Base-by-base conservation (phyloP, 225 moss, liverwort and hornwort species). In the Neckera pumila region DNA sequence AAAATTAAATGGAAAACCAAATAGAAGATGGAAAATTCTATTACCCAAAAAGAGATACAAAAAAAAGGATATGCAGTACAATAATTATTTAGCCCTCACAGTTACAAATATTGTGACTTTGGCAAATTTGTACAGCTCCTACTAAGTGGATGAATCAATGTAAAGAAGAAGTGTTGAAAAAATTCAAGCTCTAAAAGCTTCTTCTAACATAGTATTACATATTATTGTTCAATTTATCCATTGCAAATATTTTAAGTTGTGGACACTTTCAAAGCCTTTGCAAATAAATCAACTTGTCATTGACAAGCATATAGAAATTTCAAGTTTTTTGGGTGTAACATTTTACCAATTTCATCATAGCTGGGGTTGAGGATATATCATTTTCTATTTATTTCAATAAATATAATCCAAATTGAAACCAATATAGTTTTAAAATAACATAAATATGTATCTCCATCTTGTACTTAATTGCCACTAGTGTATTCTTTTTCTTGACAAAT, bases 1-100 rank as follows among this genome's bases (percentile, higher is more conserved):
- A 1, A 20, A 22, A 7, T 2, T 25, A 11, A 66, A 69, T 69
- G 12, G 12, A 72, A 72, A 42, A 72, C 2, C 21, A n/a, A n/a
- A 20, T 40, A 40, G 70, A 40, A 25, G 4, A 14, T 15, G 9
- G 3, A 42, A 71, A 71, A 42, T 6, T 43, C 17, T 47, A 18
- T 42, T 71, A 0, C 3, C 1, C 0, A 1, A 5, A 42, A 14
- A 26, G 15, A 25, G 4, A 42, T 71, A 26, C 0, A 71, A 42
- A 25, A 42, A 38, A 26, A 42, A 71, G 47, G 11, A 45, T 73
- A 45, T 73, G 18, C 7, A 45, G 30, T 30, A 18, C 3, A 30
- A 47, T 30, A 43, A 45, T 28, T 17, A 11, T 45, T 45, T 27
- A 43, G 28, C 16, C 9, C 1, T 71, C 7, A 14, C 9, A 71